Percentiles rank a stretch among this genome's conserved stretches.
phyloP scores from a whole-genome alignment of 108 stramenopile genomes.

The Poteriospumella lacustris region DNA sequence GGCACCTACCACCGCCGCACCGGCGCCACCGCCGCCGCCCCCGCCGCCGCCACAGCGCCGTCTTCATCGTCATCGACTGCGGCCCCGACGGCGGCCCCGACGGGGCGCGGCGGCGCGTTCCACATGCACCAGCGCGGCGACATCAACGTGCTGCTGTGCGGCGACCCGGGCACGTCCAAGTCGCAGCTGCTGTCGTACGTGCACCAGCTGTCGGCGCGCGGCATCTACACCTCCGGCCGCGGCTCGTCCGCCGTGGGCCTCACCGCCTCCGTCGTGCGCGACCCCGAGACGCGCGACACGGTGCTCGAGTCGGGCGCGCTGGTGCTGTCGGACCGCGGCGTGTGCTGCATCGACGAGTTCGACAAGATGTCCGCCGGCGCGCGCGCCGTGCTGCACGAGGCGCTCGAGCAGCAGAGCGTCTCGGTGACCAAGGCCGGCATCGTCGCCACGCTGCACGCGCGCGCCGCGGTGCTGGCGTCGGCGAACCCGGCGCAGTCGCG shows the following conservation, averaged over 20 bases:
- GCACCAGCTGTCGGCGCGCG: conserved; percentile 87
- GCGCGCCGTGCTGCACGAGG: conserved; percentile 95
- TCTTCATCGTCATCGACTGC: neutral
- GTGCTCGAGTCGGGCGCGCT: conserved; percentile 95
- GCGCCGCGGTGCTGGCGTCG: conserved; percentile 91
- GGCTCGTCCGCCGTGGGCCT: conserved; percentile 94
- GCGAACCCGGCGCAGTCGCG: conserved; percentile 95
- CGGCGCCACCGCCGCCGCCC: neutral
- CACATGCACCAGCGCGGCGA: conserved; percentile 77
- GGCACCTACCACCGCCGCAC: conserved; percentile 59
- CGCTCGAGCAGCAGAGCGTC: conserved; percentile 99
- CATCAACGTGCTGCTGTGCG: conserved; percentile 94
- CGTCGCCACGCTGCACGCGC: conserved; percentile 91
- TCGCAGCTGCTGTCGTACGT: conserved; percentile 93
- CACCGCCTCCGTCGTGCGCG: conserved; percentile 93
- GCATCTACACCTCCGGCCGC: conserved; percentile 96
- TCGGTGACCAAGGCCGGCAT: conserved; percentile 97
- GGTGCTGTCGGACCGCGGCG: conserved; percentile 89
- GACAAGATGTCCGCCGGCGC: conserved; percentile 98
- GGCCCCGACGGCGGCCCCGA: conserved; percentile 42
- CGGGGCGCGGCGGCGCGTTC: too few relatives aligned
- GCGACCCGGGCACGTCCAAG: conserved; percentile 95
- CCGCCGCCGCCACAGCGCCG: neutral
- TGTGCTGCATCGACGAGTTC: conserved; percentile 92
- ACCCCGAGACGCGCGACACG: conserved; percentile 93